Evolutionary conservation across 768 basidiomycete genomes (phyloP).

Genomic region (Tylopilus sp.): DNA sequence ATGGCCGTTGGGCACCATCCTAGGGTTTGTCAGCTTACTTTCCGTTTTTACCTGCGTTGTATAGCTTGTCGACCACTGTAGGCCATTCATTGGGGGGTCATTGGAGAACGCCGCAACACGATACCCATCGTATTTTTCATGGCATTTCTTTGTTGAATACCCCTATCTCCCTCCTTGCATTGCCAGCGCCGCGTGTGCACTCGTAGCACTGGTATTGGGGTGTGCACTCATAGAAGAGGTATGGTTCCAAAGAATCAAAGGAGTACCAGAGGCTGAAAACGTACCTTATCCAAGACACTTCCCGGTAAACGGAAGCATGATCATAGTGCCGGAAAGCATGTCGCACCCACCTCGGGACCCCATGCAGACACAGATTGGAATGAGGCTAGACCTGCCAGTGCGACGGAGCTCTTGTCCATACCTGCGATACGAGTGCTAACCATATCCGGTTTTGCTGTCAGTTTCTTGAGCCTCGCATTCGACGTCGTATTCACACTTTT

Average conservation of each 20-base stretch:
- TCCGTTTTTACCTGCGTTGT: not conserved
- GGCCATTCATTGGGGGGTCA: constrained; percentile 20
- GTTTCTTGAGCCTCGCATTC: not conserved
- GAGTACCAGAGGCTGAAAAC: not conserved
- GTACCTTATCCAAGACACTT: constrained; percentile 12
- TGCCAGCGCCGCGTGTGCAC: constrained; percentile 6
- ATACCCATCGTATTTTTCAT: constrained; percentile 7
- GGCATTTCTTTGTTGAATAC: constrained; percentile 10
- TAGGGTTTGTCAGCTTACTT: constrained; percentile 39
- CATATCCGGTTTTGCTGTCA: not conserved
- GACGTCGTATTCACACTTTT: not conserved
- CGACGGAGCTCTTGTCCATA: not conserved
- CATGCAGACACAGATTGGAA: not conserved
- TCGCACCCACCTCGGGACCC: not conserved
- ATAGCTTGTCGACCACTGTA: not conserved
- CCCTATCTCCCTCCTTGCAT: constrained; percentile 20
- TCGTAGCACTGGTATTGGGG: constrained; percentile 10
- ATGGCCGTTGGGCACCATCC: constrained; percentile 54
- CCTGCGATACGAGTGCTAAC: not conserved
- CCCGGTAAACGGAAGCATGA: constrained; percentile 9
- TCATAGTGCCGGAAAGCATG: not conserved
- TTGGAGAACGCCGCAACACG: constrained; percentile 15
- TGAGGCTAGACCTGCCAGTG: not conserved
- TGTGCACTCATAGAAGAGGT: constrained; percentile 23
- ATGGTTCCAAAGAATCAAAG: not conserved